Conservation (phyloP, 495 filamentous ascomycete species). For the Neurospora sublineolata region DNA sequence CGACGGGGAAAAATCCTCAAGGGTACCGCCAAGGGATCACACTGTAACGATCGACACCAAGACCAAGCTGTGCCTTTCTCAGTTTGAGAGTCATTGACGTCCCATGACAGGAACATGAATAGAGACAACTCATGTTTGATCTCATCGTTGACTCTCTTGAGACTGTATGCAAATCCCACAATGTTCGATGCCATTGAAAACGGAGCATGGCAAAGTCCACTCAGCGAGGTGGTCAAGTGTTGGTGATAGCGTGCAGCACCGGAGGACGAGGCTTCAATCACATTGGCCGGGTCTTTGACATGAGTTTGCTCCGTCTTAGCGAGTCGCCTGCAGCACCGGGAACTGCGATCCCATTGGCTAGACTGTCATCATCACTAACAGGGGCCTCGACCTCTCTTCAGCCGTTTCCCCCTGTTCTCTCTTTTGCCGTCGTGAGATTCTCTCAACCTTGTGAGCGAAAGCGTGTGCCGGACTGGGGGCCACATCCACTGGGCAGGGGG, state of each 20-base stretch:
- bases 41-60: background rate
- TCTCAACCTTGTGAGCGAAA: slow-evolving; percentile 6
- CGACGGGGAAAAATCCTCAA: no score
- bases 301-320: slow-evolving; percentile 16
- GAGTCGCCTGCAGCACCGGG: slow-evolving; percentile 20
- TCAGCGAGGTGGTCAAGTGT: background rate
- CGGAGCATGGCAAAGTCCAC: background rate
- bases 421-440: slow-evolving; percentile 9
- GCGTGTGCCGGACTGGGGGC: background rate
- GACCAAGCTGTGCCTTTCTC: background rate
- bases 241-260: slow-evolving; percentile 6
- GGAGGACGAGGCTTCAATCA: background rate
- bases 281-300: slow-evolving; percentile 13
- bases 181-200: background rate
- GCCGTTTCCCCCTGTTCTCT: slow-evolving; percentile 11
- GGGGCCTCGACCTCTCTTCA: slow-evolving; percentile 17
- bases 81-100: background rate
- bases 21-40: background rate
- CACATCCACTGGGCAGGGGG: background rate
- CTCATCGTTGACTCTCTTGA: background rate
- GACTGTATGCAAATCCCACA: background rate
- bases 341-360: slow-evolving; percentile 15
- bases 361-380: slow-evolving; percentile 7
- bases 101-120: background rate
- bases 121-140: background rate